Evolutionary conservation across 2,329 filamentous ascomycete genomes (phyloP).

Genomic region (Dryadomyces quercivorus): DNA sequence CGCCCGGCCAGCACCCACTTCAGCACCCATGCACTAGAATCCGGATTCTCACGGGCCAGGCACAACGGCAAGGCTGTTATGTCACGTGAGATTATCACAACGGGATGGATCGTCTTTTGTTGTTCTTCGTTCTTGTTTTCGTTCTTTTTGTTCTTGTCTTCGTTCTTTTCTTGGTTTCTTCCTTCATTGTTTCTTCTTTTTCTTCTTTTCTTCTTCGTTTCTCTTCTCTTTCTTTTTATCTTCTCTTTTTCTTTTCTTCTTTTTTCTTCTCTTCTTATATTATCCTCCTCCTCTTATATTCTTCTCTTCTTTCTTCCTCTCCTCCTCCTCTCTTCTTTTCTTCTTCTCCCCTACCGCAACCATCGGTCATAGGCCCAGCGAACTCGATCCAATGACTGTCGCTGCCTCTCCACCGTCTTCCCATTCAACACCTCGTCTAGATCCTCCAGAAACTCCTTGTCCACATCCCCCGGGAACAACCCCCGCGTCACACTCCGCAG

Average conservation of each 20-base stretch:
- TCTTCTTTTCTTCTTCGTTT: not conserved
- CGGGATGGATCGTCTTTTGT: too few relatives aligned
- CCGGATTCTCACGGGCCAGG: too few relatives aligned
- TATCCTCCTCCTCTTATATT: not conserved
- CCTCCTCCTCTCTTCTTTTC: not conserved
- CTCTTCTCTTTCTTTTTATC: not conserved
- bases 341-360: conserved; percentile 26
- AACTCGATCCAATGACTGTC: conserved; percentile 69
- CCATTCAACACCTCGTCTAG: conserved; percentile 76
- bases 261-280: not conserved
- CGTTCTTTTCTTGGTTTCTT: too few relatives aligned
- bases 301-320: not conserved
- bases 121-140: too few relatives aligned
- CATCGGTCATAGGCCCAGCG: conserved; percentile 83
- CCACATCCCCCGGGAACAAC: conserved; percentile 61
- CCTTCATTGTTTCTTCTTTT: not conserved
- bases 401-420: conserved; percentile 65
- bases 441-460: conserved; percentile 80
- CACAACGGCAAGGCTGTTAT: not conserved
- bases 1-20: too few relatives aligned
- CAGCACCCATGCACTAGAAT: too few relatives aligned
- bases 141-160: too few relatives aligned
- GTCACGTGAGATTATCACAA: too few relatives aligned
- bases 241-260: not conserved
- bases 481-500: conserved; percentile 52